Percentiles rank a stretch among this genome's conserved stretches.
Conservation (phyloP, 176 grass and related monocot genomes). For the Tillandsia fasciculata region DNA sequence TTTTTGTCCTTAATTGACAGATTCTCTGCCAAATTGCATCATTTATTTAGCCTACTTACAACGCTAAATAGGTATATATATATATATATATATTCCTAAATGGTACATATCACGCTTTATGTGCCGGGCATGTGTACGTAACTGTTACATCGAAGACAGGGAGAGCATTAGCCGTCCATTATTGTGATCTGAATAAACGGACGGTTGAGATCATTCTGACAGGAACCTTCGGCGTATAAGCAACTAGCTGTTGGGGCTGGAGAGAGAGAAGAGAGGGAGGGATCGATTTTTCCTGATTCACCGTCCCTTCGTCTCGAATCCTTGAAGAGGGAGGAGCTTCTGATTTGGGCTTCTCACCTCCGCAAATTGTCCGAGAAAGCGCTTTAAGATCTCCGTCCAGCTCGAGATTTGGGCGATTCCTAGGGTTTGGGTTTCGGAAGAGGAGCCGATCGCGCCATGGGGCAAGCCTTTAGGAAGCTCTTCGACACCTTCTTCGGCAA, state of each 20-base stretch:
- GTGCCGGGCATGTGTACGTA: background rate
- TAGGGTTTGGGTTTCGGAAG: background rate
- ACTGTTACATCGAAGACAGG: background rate
- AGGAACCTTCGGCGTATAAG: slow-evolving; percentile 1
- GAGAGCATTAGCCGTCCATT: background rate
- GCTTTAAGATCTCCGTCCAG: slow-evolving; percentile 11
- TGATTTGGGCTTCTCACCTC: background rate
- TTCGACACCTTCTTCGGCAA: slow-evolving; percentile 74
- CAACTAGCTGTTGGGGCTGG: background rate
- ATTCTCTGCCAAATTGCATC: too few species aligned
- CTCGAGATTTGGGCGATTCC: background rate
- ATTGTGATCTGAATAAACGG: background rate
- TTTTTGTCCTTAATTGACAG: too few species aligned
- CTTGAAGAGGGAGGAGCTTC: background rate
- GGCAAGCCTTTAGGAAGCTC: slow-evolving; percentile 77
- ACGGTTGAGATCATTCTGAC: background rate
- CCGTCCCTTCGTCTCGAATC: too few species aligned
- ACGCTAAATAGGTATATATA: too few species aligned
- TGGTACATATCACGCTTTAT: too few species aligned
- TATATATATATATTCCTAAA: too few species aligned
- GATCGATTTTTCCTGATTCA: too few species aligned
- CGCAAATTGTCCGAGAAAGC: background rate
- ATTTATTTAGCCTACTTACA: too few species aligned
- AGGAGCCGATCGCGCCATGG: slow-evolving; percentile 25
- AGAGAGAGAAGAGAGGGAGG: too few species aligned